A percentile compares a stretch with the other conserved stretches of the same genome.
phyloP scores from a whole-genome alignment of 805 yeast species.

The Kuraishia molischiana region DNA sequence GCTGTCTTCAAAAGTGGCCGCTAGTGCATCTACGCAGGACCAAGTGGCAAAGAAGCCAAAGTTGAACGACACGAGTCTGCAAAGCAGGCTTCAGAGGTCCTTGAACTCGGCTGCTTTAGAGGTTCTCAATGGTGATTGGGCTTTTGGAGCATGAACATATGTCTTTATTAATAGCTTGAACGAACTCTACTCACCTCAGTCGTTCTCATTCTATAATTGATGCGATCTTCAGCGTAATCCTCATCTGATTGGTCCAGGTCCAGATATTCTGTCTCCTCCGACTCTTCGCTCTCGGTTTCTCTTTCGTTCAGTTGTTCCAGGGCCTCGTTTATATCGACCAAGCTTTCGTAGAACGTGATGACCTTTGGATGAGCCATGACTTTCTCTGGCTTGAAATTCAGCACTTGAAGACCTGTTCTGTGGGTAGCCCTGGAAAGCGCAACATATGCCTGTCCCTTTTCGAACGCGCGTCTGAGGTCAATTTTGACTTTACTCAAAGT shows the following conservation, averaged over 20 bases:
- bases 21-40: too few relatives aligned
- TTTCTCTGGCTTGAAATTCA: constrained; percentile 54
- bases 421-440: constrained; percentile 74
- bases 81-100: constrained; percentile 13
- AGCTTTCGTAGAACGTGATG: constrained; percentile 49
- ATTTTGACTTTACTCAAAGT: constrained; percentile 64
- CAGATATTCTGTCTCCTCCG: constrained; percentile 2
- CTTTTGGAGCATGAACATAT: background rate
- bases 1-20: constrained; percentile 8
- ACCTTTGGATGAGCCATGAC: constrained; percentile 70
- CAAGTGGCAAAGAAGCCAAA: too few relatives aligned
- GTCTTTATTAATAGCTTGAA: background rate
- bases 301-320: constrained; percentile 13
- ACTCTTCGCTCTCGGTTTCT: constrained; percentile 8
- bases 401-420: constrained; percentile 73
- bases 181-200: too few relatives aligned
- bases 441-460: constrained; percentile 78
- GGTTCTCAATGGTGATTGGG: constrained; percentile 4
- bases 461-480: constrained; percentile 57
- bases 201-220: constrained; percentile 4
- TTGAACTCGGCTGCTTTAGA: constrained; percentile 12
- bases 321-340: constrained; percentile 27
- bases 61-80: too few relatives aligned
- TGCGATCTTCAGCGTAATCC: too few relatives aligned
- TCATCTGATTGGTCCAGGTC: too few relatives aligned